Base-by-base conservation (phyloP, 1,284 basidiomycete species). In the Lignosus rhinocerotis region DNA sequence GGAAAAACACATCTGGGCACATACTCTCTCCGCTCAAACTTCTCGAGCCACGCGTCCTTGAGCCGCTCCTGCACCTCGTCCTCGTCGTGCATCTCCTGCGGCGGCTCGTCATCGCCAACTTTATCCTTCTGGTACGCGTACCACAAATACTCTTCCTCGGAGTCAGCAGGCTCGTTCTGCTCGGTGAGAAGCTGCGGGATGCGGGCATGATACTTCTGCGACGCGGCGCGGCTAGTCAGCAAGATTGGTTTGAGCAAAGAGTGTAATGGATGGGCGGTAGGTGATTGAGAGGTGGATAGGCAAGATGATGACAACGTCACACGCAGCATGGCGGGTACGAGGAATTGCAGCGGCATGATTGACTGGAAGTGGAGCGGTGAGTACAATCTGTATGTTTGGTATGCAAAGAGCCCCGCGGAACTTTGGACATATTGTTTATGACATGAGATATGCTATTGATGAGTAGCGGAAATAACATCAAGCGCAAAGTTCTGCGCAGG, bases 131-230 rank as follows among this genome's bases (percentile, higher is more conserved):
- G 77, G 30, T 86, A 72, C 0, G 83, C 80, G 61, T 81, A 90
- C 85, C 85, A 89, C 86, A 91, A 87, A 78, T 88, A 84, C 3
- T 77, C 78, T 58, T 87, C 86, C 62, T 91, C 88, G 39, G 80
- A 72, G 59, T 85, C 86, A 1, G 80, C 84, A 7, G 76, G 78
- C 2, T 83, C 86, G 16, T 82, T 83, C 3, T 80, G 82, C 48
- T 84, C 78, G 0, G 73, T 70, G 3, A 90, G 76, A n/a, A 88
- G 79, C 56, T 79, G 76, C 0, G 82, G 78, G 1, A 91, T 76
- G 25, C 85, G 84, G 0, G 74, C 72, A 60, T 85, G 81, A 64
- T 89, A 91, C 69, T 92, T 92, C 43, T 80, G 76, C 2, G 79
- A 72, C 7, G 79, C 75, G 2, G 77, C 67, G 3, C 84, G 82